Percentiles rank a stretch among this genome's conserved stretches.
phyloP scores from a whole-genome alignment of 768 basidiomycete species.

The Cystobasidiopsis lactophilus region DNA sequence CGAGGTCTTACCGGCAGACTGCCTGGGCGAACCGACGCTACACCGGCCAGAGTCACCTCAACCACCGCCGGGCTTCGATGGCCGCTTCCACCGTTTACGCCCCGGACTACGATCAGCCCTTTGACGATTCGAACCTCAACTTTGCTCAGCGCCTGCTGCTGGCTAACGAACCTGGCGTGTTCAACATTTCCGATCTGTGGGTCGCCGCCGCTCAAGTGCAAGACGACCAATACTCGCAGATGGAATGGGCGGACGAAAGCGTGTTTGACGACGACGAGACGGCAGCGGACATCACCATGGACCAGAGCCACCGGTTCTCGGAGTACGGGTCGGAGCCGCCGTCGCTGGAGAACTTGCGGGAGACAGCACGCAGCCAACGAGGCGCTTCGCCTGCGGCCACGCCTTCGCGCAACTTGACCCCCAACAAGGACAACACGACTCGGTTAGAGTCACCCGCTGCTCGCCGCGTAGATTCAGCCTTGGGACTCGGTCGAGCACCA shows the following conservation, averaged over 20 bases:
- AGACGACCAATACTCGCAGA: constrained; percentile 21
- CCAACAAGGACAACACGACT: no score
- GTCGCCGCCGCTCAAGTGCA: constrained; percentile 64
- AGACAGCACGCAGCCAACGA: constrained; percentile 5
- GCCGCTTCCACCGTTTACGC: constrained; percentile 16
- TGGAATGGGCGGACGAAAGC: constrained; percentile 11
- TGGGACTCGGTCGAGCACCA: no score
- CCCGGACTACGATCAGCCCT: constrained; percentile 11
- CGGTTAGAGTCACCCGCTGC: no score
- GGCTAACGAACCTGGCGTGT: constrained; percentile 86
- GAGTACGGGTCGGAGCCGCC: constrained; percentile 14
- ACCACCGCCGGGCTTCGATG: constrained; percentile 5
- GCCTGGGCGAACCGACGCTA: constrained; percentile 13
- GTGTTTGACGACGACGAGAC: constrained; percentile 14
- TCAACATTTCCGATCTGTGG: constrained; percentile 90
- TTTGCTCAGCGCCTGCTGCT: constrained; percentile 22
- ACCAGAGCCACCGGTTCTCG: constrained; percentile 8
- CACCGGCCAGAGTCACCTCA: constrained; percentile 4
- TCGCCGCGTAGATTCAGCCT: no score
- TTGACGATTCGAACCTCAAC: constrained; percentile 33
- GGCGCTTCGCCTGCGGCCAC: no score
- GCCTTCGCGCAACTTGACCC: no score
- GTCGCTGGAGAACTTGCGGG: constrained; percentile 17
- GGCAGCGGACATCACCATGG: no score
- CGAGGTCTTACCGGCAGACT: neutral